Percentiles rank a stretch among this genome's conserved stretches.
Conservation (phyloP, 495 filamentous ascomycete genomes). For the Talaromyces wortmannii region DNA sequence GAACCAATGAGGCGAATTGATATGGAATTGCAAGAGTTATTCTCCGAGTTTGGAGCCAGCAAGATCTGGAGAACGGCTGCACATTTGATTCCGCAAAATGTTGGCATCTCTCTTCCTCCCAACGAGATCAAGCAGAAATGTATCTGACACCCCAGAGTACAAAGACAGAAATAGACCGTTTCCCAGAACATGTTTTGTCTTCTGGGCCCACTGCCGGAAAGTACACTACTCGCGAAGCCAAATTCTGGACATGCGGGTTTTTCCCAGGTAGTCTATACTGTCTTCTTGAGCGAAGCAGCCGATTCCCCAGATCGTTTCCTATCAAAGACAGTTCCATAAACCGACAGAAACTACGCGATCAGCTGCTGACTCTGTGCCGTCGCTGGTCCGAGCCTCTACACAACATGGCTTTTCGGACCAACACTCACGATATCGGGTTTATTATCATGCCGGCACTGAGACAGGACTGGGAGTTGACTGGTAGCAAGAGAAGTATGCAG, state of each 20-base stretch:
- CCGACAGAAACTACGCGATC: not conserved
- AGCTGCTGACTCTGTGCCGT: not conserved
- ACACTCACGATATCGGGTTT: constrained; percentile 36
- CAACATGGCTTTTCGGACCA: constrained; percentile 12
- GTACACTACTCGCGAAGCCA: constrained; percentile 23
- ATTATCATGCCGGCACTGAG: constrained; percentile 20
- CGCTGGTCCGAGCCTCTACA: constrained; percentile 4
- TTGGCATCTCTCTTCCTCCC: not conserved
- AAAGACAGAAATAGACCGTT: constrained; percentile 1
- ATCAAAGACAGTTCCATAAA: not conserved
- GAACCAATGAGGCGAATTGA: not conserved
- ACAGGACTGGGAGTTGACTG: constrained; percentile 21
- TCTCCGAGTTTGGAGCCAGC: not conserved
- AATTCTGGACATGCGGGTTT: constrained; percentile 39
- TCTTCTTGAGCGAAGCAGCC: constrained; percentile 18
- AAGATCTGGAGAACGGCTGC: not conserved
- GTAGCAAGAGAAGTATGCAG: constrained; percentile 15
- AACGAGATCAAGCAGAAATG: not conserved
- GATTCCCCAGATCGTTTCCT: not conserved
- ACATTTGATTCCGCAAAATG: not conserved
- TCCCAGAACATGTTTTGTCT: constrained; percentile 18
- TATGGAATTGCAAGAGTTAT: not conserved
- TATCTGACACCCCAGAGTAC: no score
- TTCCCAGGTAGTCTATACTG: constrained; percentile 28
- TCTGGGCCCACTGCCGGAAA: constrained; percentile 11